Percentiles rank a stretch among this genome's conserved stretches.
These are phyloP conservation scores for Syncephalastrum racemosum DNA, from an alignment of 371 early-diverging fungal species.

Conservation along the genomic window DNA sequence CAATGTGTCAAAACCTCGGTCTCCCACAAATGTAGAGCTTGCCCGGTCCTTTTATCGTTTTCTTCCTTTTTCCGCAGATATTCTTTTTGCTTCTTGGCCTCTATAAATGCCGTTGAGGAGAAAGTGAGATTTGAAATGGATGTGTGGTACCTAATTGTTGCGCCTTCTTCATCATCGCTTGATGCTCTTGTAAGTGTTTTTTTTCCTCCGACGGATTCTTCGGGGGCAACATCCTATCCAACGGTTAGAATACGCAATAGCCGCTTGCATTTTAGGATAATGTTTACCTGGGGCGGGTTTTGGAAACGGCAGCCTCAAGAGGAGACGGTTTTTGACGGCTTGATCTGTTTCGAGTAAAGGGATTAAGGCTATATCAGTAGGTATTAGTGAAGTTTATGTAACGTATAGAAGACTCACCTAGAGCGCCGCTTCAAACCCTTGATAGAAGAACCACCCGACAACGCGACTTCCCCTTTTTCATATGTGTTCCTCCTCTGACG, in stretches of 20 bases:
- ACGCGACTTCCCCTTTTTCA: constrained; percentile 38
- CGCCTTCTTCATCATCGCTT: constrained; percentile 52
- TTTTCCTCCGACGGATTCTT: constrained; percentile 51
- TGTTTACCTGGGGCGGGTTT: constrained; percentile 48
- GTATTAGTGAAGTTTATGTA: not conserved
- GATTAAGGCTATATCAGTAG: constrained; percentile 30
- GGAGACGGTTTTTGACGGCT: constrained; percentile 41
- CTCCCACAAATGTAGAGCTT: constrained; percentile 39
- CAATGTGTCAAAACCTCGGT: constrained; percentile 45
- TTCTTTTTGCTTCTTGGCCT: constrained; percentile 37
- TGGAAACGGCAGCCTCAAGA: constrained; percentile 46
- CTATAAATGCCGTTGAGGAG: constrained; percentile 11
- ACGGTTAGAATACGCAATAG: not conserved
- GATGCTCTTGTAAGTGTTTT: constrained; percentile 49
- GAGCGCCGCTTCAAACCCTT: constrained; percentile 29
- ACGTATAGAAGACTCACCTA: constrained; percentile 18
- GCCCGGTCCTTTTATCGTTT: constrained; percentile 22
- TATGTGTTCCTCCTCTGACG: constrained; percentile 26
- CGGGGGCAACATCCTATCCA: constrained; percentile 45
- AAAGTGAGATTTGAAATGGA: no score
- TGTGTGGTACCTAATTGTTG: constrained; percentile 26
- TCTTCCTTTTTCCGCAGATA: constrained; percentile 21
- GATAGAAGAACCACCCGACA: constrained; percentile 41
- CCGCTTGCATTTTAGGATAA: not conserved
- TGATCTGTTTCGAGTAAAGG: constrained; percentile 31